These are phyloP conservation scores for Nitzschia sp. DNA, from an alignment of 108 stramenopile species.

Conservation along the genomic window DNA sequence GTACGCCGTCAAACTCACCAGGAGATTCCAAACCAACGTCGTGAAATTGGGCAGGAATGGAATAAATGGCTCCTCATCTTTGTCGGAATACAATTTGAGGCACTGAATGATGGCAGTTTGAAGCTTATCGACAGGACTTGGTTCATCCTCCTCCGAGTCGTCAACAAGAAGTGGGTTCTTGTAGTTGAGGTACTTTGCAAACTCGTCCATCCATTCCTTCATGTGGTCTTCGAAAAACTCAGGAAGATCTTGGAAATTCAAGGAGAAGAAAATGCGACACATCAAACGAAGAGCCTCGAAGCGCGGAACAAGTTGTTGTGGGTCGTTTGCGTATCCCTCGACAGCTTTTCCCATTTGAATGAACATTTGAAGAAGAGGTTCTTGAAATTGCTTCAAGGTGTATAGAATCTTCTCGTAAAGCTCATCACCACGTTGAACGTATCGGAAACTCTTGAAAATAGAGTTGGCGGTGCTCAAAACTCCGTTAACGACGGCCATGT, in stretches of 20 bases:
- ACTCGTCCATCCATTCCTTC: conserved; percentile 87
- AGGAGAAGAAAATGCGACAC: conserved; percentile 89
- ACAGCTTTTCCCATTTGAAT: conserved; percentile 47
- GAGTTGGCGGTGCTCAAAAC: conserved; percentile 93
- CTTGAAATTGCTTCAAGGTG: conserved; percentile 76
- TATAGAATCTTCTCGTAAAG: conserved; percentile 84
- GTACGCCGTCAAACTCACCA: conserved; percentile 61
- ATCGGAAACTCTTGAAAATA: conserved; percentile 92
- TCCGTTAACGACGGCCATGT: conserved; percentile 86
- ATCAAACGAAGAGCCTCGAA: conserved; percentile 82
- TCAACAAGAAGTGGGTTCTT: conserved; percentile 81
- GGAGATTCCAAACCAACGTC: conserved; percentile 82
- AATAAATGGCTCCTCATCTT: conserved; percentile 96
- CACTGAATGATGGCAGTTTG: conserved; percentile 94
- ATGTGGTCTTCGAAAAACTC: conserved; percentile 98
- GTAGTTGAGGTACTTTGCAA: conserved; percentile 86
- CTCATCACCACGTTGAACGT: conserved; percentile 83
- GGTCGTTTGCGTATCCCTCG: conserved; percentile 48
- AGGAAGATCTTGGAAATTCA: conserved; percentile 98
- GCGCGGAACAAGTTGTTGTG: conserved; percentile 43
- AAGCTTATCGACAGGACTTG: conserved; percentile 78
- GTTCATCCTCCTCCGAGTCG: conserved; percentile 80
- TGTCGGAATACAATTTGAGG: conserved; percentile 86
- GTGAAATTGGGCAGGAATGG: conserved; percentile 81
- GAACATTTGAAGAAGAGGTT: conserved; percentile 80